phyloP scores from a whole-genome alignment of 352 stramenopile species.

The Pythium grandisporangium region DNA sequence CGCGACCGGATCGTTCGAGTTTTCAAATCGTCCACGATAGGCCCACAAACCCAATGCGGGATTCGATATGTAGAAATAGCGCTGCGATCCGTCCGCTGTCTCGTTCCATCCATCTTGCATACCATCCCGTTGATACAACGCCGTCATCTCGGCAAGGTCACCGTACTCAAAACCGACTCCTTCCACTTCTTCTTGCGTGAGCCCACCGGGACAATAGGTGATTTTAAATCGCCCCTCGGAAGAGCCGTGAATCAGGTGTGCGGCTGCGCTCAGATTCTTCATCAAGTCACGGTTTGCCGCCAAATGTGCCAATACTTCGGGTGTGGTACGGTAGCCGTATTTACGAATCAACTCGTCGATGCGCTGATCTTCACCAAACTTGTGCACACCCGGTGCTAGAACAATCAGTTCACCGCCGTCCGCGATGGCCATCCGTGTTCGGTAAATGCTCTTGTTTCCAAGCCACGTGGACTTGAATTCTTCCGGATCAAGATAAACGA shows the following conservation, averaged over 20 bases:
- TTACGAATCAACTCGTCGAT: conserved; percentile 96
- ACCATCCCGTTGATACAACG: conserved; percentile 70
- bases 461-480: conserved; percentile 99
- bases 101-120: conserved; percentile 93
- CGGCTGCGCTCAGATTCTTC: conserved; percentile 91
- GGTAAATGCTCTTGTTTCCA: conserved; percentile 97
- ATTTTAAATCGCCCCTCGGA: conserved; percentile 96
- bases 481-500: conserved; percentile 94
- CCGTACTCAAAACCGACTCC: conserved; percentile 89
- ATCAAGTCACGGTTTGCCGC: conserved; percentile 90
- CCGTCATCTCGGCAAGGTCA: conserved; percentile 76
- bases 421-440: conserved; percentile 96
- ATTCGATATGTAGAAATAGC: conserved; percentile 98
- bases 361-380: conserved; percentile 92
- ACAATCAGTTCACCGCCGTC: conserved; percentile 94
- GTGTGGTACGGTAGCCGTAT: conserved; percentile 95
- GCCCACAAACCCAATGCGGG: conserved; percentile 95
- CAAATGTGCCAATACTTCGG: conserved; percentile 89
- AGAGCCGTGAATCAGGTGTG: conserved; percentile 96
- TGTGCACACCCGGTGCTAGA: conserved; percentile 89
- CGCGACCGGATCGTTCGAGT: conserved; percentile 17
- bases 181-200: conserved; percentile 92
- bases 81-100: conserved; percentile 57
- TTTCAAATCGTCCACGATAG: conserved; percentile 73
- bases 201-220: conserved; percentile 89